A percentile compares a stretch with the other conserved stretches of the same genome.
phyloP scores from a whole-genome alignment of 1,284 basidiomycete genomes.

The Cryptococcus sp. region DNA sequence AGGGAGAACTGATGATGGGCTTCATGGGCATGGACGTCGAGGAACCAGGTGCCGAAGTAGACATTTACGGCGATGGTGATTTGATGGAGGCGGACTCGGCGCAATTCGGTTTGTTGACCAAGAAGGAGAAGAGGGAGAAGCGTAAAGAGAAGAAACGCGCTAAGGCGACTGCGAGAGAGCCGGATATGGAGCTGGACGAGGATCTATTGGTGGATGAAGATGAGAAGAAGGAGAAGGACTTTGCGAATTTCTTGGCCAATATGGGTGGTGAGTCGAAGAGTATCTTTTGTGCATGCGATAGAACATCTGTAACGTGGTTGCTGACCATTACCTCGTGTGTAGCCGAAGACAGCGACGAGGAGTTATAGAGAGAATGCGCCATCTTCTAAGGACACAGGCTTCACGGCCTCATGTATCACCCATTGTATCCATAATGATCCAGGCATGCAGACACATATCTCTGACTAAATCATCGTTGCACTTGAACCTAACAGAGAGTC shows the following conservation, averaged over 20 bases:
- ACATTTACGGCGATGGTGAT: conserved; percentile 5
- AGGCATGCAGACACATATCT: no score
- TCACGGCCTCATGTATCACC: no score
- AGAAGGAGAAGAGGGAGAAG: conserved; percentile 33
- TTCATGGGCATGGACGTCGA: conserved; percentile 49
- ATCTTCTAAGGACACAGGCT: no score
- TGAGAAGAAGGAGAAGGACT: conserved; percentile 49
- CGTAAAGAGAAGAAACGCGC: conserved; percentile 30
- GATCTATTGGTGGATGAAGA: conserved; percentile 29
- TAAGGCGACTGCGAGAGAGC: conserved; percentile 8
- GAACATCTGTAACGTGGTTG: neutral
- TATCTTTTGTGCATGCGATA: neutral
- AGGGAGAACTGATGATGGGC: conserved; percentile 45
- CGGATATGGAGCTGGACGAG: conserved; percentile 12
- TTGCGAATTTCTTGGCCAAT: conserved; percentile 49
- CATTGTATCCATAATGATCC: no score
- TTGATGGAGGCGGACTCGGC: neutral
- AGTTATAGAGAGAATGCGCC: conserved; percentile 15
- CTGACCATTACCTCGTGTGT: neutral
- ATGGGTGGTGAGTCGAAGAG: conserved; percentile 43
- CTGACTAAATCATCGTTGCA: no score
- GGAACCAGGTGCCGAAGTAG: conserved; percentile 13
- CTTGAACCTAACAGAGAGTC: no score
- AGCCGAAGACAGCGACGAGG: conserved; percentile 34
- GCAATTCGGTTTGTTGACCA: neutral